Conservation (phyloP, 2,329 filamentous ascomycete species). For the Tolypocladium guangdongense region DNA sequence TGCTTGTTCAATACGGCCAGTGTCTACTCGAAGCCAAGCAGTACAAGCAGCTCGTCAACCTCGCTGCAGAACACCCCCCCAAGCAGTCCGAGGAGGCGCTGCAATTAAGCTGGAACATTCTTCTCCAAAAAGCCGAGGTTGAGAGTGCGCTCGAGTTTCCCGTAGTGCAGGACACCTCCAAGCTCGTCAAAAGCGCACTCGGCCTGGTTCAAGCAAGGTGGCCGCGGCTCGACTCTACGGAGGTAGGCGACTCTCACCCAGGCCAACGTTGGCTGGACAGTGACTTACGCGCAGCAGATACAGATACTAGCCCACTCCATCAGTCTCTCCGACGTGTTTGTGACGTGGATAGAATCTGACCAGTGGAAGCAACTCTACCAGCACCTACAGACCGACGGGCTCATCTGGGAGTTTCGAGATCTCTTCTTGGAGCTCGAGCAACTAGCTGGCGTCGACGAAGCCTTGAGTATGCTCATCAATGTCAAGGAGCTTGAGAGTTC, state of each 20-base stretch:
- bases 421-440: not conserved
- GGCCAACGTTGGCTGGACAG: not conserved
- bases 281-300: not conserved
- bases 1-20: constrained; percentile 1
- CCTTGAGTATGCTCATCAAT: not conserved
- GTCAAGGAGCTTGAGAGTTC: not conserved
- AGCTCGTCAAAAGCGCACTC: not conserved
- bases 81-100: not conserved
- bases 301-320: not conserved
- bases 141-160: not conserved
- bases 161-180: not conserved
- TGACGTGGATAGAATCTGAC: not conserved
- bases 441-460: not conserved
- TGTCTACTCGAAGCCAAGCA: not conserved
- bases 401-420: constrained; percentile 2
- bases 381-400: not conserved
- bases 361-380: not conserved
- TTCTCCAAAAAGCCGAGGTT: not conserved
- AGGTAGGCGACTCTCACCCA: not conserved
- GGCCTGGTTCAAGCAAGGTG: not conserved
- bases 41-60: not conserved
- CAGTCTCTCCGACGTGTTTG: not conserved
- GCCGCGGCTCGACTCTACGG: not conserved
- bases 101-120: not conserved
- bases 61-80: not conserved